Percentiles rank a stretch among this genome's conserved stretches.
Conservation (phyloP, 495 filamentous ascomycete genomes). For the Hypoxylon cercidicola region DNA sequence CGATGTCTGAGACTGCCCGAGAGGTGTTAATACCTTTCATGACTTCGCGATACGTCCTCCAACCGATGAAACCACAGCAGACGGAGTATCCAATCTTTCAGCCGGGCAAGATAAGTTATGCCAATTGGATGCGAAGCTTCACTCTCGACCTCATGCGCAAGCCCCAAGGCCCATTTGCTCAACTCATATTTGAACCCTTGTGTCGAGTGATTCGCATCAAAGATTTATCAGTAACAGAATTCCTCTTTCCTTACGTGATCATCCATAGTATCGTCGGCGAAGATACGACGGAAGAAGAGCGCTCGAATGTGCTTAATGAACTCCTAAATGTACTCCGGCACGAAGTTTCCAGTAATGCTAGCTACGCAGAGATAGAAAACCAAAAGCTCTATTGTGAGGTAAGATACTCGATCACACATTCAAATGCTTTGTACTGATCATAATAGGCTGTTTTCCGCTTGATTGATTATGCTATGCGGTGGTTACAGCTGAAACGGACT, state of each 20-base stretch:
- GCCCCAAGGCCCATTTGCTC: conserved; percentile 72
- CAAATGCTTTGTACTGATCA: not conserved
- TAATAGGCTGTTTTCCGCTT: conserved; percentile 85
- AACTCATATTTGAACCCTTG: conserved; percentile 80
- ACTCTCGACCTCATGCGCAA: conserved; percentile 84
- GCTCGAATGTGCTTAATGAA: conserved; percentile 74
- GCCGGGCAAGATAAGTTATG: conserved; percentile 67
- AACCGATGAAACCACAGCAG: conserved; percentile 61
- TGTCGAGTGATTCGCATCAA: conserved; percentile 82
- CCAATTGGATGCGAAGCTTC: conserved; percentile 80
- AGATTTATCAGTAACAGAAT: conserved; percentile 83
- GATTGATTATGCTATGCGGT: conserved; percentile 88
- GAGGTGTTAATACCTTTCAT: conserved; percentile 87
- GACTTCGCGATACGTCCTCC: conserved; percentile 81
- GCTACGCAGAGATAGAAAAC: conserved; percentile 68
- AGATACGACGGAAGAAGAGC: conserved; percentile 71
- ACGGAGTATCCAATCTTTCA: conserved; percentile 82
- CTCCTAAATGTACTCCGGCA: conserved; percentile 74
- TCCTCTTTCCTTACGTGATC: conserved; percentile 85
- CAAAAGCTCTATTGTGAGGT: conserved; percentile 86
- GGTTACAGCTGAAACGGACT: conserved; percentile 82
- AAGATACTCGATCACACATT: conserved; percentile 34
- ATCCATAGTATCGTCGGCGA: conserved; percentile 76
- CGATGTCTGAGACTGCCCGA: conserved; percentile 76
- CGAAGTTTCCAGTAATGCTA: conserved; percentile 63